Percentiles rank a stretch among this genome's conserved stretches.
These are phyloP conservation scores for Scedosporium apiospermum DNA, from an alignment of 2,329 filamentous ascomycete genomes.

Conservation along the genomic window DNA sequence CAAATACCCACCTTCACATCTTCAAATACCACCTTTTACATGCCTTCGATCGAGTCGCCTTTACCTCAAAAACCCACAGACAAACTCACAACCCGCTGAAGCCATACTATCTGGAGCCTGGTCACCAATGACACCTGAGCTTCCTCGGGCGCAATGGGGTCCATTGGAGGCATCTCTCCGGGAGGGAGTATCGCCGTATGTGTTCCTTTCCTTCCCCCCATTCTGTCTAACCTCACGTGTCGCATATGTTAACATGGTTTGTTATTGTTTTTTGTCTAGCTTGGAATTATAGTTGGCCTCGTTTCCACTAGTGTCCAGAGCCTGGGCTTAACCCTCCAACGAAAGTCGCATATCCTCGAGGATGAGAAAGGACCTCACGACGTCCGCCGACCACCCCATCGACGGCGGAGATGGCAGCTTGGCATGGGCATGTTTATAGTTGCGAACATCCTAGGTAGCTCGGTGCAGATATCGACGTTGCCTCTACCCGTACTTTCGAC, in stretches of 20 bases:
- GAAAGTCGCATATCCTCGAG: constrained; percentile 96
- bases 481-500: constrained; percentile 91
- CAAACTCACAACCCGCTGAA: background rate
- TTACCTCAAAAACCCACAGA: background rate
- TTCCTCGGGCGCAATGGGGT: constrained; percentile 6
- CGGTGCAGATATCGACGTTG: constrained; percentile 93
- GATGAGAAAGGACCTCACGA: constrained; percentile 81
- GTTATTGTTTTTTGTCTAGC: constrained; percentile 34
- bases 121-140: constrained; percentile 4
- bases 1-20: background rate
- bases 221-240: background rate
- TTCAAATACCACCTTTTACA: background rate
- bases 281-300: constrained; percentile 88
- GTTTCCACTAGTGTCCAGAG: constrained; percentile 92
- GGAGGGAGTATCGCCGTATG: constrained; percentile 68
- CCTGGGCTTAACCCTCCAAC: constrained; percentile 87
- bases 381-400: constrained; percentile 75
- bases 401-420: constrained; percentile 86
- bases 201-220: constrained; percentile 10
- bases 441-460: constrained; percentile 88
- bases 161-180: constrained; percentile 59
- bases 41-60: background rate
- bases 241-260: constrained; percentile 13
- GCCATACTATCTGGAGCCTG: background rate
- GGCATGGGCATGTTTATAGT: constrained; percentile 97